Evolutionary conservation across 352 stramenopile species (phyloP).

Genomic region (Pythium phragmiticola): DNA sequence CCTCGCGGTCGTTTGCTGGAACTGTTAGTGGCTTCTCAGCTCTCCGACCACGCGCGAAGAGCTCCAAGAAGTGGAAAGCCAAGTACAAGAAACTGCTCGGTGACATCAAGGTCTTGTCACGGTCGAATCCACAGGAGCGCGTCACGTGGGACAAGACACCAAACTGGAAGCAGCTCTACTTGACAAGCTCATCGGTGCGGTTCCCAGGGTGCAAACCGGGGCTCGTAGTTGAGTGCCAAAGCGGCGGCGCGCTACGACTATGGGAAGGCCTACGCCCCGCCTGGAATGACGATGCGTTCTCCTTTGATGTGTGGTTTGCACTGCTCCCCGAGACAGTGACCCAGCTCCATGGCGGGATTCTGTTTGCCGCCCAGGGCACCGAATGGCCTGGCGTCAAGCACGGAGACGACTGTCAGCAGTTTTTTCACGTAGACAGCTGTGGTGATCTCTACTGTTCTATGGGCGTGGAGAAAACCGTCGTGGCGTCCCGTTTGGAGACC

Average conservation of each 20-base stretch:
- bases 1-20: too few species aligned
- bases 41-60: slow-evolving; percentile 9
- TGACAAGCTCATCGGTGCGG: slow-evolving; percentile 8
- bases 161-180: slow-evolving; percentile 12
- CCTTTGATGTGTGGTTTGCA: slow-evolving; percentile 21
- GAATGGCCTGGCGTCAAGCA: slow-evolving; percentile 6
- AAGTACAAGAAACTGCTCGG: slow-evolving; percentile 14
- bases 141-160: background rate
- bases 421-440: slow-evolving; percentile 17
- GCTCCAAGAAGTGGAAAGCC: slow-evolving; percentile 4
- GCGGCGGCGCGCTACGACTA: background rate
- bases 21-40: background rate
- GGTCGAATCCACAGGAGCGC: background rate
- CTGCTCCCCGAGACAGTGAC: background rate
- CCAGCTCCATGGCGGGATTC: background rate
- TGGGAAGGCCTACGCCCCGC: background rate
- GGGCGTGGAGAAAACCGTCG: slow-evolving; percentile 2
- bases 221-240: background rate
- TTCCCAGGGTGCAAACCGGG: background rate
- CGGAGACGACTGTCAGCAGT: slow-evolving; percentile 7
- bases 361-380: slow-evolving; percentile 14
- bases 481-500: background rate
- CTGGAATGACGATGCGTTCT: slow-evolving; percentile 18
- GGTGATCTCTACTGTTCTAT: slow-evolving; percentile 27
- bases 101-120: slow-evolving; percentile 5